phyloP scores from a whole-genome alignment of 2,329 filamentous ascomycete genomes.

The Lachnellula hyalina region DNA sequence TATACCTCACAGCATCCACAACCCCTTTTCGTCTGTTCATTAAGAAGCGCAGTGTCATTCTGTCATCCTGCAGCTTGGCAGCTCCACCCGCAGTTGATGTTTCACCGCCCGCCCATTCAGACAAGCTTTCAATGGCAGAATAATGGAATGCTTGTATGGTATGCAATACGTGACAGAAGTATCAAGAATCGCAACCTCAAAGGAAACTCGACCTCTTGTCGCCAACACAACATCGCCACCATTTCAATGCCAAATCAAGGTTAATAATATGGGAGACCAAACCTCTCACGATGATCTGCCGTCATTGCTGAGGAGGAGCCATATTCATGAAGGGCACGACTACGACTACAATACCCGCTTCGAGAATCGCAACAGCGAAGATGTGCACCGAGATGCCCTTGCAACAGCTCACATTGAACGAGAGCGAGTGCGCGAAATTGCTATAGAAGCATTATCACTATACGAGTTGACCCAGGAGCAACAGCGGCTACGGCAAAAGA shows the following conservation, averaged over 20 bases:
- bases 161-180: not conserved
- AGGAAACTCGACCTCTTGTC: not conserved
- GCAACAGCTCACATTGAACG: constrained; percentile 61
- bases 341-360: constrained; percentile 9
- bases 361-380: constrained; percentile 17
- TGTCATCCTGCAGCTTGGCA: not conserved
- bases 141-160: not conserved
- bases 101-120: not conserved
- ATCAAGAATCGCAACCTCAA: not conserved
- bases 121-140: not conserved
- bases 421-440: constrained; percentile 53
- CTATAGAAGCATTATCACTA: constrained; percentile 43
- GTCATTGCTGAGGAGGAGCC: constrained; percentile 5
- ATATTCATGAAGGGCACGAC: not conserved
- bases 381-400: constrained; percentile 47
- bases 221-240: not conserved
- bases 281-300: constrained; percentile 4
- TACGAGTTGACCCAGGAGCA: constrained; percentile 42
- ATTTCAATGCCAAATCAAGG: not conserved
- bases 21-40: not conserved
- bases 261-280: not conserved
- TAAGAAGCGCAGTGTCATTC: not conserved
- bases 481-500: constrained; percentile 15
- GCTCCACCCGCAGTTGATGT: not conserved
- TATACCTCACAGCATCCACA: not conserved